phyloP scores from a whole-genome alignment of 2,329 filamentous ascomycete genomes.

The Aspergillus terreus region DNA sequence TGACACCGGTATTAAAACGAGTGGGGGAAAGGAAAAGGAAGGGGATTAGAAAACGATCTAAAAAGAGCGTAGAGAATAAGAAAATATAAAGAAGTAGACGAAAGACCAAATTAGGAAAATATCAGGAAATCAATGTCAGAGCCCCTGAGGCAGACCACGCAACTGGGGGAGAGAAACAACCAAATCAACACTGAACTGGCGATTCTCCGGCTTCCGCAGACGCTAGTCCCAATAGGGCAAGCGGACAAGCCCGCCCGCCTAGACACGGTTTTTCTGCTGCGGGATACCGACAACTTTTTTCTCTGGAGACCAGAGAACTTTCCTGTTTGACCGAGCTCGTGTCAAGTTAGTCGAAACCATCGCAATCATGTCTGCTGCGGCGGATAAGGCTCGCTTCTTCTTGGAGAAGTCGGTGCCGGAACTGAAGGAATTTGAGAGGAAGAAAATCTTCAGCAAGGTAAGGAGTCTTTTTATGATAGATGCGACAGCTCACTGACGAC shows the following conservation, averaged over 20 bases:
- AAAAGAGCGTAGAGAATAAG: neutral
- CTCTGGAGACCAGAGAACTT: neutral
- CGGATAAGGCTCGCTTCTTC: slow-evolving; percentile 93
- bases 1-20: slow-evolving; percentile 11
- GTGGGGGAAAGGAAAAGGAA: slow-evolving; percentile 19
- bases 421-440: slow-evolving; percentile 85
- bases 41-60: slow-evolving; percentile 19
- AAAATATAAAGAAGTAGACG: slow-evolving; percentile 8
- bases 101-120: slow-evolving; percentile 11
- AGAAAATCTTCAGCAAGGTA: slow-evolving; percentile 83
- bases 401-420: slow-evolving; percentile 90
- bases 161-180: slow-evolving; percentile 18
- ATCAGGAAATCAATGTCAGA: slow-evolving; percentile 10
- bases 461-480: neutral
- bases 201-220: slow-evolving; percentile 5
- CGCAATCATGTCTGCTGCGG: slow-evolving; percentile 69
- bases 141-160: slow-evolving; percentile 28
- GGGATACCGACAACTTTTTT: slow-evolving; percentile 33
- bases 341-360: slow-evolving; percentile 3
- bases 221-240: slow-evolving; percentile 18
- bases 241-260: slow-evolving; percentile 12
- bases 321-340: neutral
- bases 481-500: slow-evolving; percentile 9
- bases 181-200: slow-evolving; percentile 7
- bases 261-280: slow-evolving; percentile 20